Percentiles rank a stretch among this genome's conserved stretches.
Evolutionary conservation across 805 yeast species (phyloP).

Genomic region (Groenewaldozyma salmanticensis): DNA sequence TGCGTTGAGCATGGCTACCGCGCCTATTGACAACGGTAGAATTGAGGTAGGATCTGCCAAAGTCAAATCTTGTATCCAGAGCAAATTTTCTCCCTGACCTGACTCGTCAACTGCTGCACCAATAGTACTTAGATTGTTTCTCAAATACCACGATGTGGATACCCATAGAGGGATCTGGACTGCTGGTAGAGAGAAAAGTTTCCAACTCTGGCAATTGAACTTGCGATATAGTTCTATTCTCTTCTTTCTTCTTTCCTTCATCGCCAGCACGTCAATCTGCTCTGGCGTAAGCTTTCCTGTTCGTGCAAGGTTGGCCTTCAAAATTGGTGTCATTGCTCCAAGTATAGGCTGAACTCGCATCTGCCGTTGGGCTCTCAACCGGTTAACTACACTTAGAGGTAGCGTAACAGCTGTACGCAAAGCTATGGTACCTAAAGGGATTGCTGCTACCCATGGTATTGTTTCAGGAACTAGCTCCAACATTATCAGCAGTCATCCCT

Average conservation of each 20-base stretch:
- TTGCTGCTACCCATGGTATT: slow-evolving; percentile 74
- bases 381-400: slow-evolving; percentile 68
- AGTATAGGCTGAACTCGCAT: slow-evolving; percentile 61
- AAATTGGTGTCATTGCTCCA: slow-evolving; percentile 65
- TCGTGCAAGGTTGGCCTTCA: slow-evolving; percentile 43
- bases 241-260: slow-evolving; percentile 69
- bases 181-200: slow-evolving; percentile 54
- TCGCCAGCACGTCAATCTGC: slow-evolving; percentile 62
- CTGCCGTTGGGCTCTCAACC: slow-evolving; percentile 62
- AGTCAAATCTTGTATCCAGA: slow-evolving; percentile 55
- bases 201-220: slow-evolving; percentile 69
- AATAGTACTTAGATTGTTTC: background rate
- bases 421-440: slow-evolving; percentile 63
- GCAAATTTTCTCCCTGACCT: slow-evolving; percentile 42
- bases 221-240: slow-evolving; percentile 62
- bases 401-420: slow-evolving; percentile 59
- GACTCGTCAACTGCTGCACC: slow-evolving; percentile 26
- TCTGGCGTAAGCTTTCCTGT: slow-evolving; percentile 44
- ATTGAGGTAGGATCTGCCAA: slow-evolving; percentile 50
- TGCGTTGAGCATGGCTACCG: slow-evolving; percentile 61
- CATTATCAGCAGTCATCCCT: too few species aligned
- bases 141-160: slow-evolving; percentile 32
- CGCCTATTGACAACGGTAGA: slow-evolving; percentile 65
- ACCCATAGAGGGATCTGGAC: slow-evolving; percentile 87
- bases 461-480: background rate